Base-by-base conservation (phyloP, 805 yeast genomes). In the Zygosaccharomyces gambellarensis region DNA sequence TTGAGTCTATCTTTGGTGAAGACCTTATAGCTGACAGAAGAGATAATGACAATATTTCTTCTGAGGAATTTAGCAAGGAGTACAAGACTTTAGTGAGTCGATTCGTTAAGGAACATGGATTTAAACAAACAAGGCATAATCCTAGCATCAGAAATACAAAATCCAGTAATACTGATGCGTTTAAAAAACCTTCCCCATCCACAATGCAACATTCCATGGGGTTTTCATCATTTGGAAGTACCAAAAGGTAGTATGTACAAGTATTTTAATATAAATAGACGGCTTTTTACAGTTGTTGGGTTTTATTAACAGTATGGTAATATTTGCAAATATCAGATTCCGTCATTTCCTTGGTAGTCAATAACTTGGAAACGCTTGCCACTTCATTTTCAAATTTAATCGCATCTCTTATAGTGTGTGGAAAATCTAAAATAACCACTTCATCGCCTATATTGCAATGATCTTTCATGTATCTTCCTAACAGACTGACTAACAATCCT, bases 371-470 rank as follows among this genome's bases (percentile, higher is more conserved):
- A 44, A 77, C 66, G 8, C 75, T 74, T 2, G 82, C 76, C 25
- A 85, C 73, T 50, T 84, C 87, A 56, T 81, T 85, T 62, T 86
- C 94, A 54, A 86, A 86, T 58, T 79, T 81, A 46, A 82, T 78
- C 3, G 88, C 85, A 52, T 85, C 90, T 43, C 78, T 78, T 36
- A 86, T 75, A 22, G 73, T 71, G 43, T 72, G 74, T 3, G 92
- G 90, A 60, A 78, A 85, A 58, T 82, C 79, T 25, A 77, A 60
- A 43, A 85, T 63, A 0, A 82, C 55, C 32, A 81, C 78, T 36
- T 71, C 70, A 28, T 80, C 77, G 29, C 75, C 71, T 4, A 22
- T 11, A 21, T 71, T 58, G 30, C 58, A 55, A 3, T 59, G 53
- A 2, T 57, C 57, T 34, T 57, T 58, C 38, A 73, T 51, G 47